Percentiles rank a stretch among this genome's conserved stretches.
Evolutionary conservation across 306 rosid species (phyloP).

Genomic region (Trifolium pratense): DNA sequence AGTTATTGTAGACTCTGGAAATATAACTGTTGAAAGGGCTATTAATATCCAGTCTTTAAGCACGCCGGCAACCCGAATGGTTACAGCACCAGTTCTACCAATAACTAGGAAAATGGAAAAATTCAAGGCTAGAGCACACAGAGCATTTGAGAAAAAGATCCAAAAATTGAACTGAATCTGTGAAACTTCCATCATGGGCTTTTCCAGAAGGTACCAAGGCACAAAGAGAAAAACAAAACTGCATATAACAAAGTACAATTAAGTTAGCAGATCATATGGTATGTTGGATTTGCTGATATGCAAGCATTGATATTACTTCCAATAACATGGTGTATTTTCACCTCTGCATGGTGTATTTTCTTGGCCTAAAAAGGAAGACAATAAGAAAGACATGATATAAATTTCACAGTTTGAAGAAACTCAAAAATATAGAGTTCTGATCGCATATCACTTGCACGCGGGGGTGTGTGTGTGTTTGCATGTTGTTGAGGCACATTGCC

Average conservation of each 20-base stretch:
- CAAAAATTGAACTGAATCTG: constrained; percentile 92
- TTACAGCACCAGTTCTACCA: constrained; percentile 97
- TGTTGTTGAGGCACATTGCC: constrained; percentile 5
- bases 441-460: background rate
- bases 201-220: constrained; percentile 92
- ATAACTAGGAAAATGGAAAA: constrained; percentile 93
- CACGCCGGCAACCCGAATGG: constrained; percentile 94
- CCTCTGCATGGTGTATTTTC: background rate
- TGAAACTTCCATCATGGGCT: constrained; percentile 80
- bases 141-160: constrained; percentile 91
- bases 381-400: background rate
- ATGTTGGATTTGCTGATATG: background rate
- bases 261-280: constrained; percentile 27
- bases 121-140: constrained; percentile 92
- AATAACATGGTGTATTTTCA: background rate
- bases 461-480: background rate
- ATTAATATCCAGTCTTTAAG: constrained; percentile 94
- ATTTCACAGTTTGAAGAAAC: background rate
- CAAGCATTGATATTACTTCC: background rate
- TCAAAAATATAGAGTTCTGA: background rate
- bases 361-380: background rate
- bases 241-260: constrained; percentile 48
- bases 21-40: constrained; percentile 93
- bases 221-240: constrained; percentile 87
- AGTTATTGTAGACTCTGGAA: constrained; percentile 91